Conservation (phyloP, 208 protist genomes). For the Trypanosoma congolense region DNA sequence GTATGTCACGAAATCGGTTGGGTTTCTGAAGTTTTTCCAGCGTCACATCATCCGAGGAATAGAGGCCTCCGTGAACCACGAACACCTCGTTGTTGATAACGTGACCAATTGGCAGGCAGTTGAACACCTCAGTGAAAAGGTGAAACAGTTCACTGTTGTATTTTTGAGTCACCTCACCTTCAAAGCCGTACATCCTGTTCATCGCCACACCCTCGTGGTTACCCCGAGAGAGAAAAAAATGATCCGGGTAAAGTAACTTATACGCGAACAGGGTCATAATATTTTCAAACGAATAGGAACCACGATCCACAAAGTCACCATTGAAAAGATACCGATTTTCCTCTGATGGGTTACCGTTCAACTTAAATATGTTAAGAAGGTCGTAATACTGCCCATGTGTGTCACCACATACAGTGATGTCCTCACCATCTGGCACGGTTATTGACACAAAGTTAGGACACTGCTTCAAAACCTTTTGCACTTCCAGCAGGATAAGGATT, state of each 20-base stretch:
- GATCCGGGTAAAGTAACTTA: conserved; percentile 95
- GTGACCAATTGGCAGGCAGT: conserved; percentile 90
- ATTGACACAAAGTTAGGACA: conserved; percentile 88
- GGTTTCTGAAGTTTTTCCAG: conserved; percentile 94
- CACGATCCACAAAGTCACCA: conserved; percentile 95
- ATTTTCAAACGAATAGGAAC: conserved; percentile 96
- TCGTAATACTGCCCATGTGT: conserved; percentile 99
- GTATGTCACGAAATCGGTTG: conserved; percentile 93
- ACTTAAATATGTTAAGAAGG: conserved; percentile 96
- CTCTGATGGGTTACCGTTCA: conserved; percentile 77
- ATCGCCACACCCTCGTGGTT: conserved; percentile 96
- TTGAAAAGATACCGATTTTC: conserved; percentile 96
- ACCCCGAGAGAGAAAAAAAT: conserved; percentile 93
- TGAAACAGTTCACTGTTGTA: conserved; percentile 89
- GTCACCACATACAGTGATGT: conserved; percentile 98
- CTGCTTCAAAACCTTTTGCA: conserved; percentile 70
- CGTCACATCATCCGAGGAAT: conserved; percentile 93
- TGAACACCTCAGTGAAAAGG: conserved; percentile 96
- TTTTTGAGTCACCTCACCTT: conserved; percentile 96
- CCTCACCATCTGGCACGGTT: conserved; percentile 67
- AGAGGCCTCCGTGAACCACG: conserved; percentile 96
- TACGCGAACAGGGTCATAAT: conserved; percentile 94
- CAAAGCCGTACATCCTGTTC: conserved; percentile 98
- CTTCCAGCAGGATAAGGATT: conserved; percentile 81
- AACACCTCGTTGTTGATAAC: conserved; percentile 93